These are phyloP conservation scores for Friedmanniomyces endolithicus DNA, from an alignment of 495 filamentous ascomycete species.

Conservation along the genomic window DNA sequence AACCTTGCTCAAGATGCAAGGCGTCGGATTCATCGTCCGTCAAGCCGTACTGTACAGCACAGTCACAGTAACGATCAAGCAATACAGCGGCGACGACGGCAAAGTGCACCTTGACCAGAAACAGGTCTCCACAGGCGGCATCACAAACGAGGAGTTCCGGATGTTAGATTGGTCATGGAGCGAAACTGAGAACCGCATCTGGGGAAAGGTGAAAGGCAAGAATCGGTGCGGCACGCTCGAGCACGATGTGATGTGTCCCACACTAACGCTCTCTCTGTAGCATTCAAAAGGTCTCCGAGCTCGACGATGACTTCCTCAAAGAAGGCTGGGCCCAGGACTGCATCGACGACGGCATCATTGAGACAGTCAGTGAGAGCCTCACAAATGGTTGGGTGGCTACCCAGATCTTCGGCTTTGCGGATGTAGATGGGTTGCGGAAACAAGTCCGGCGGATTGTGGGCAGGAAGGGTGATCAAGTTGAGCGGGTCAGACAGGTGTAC, in stretches of 20 bases:
- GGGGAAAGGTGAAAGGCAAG: constrained; percentile 55
- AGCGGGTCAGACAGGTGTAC: constrained; percentile 62
- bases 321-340: constrained; percentile 38
- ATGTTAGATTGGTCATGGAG: constrained; percentile 57
- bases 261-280: not conserved
- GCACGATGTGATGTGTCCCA: not conserved
- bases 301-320: constrained; percentile 33
- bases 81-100: constrained; percentile 29
- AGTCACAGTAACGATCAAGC: constrained; percentile 55
- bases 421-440: constrained; percentile 46
- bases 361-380: constrained; percentile 43
- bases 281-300: constrained; percentile 26
- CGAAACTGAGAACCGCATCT: constrained; percentile 67
- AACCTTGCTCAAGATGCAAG: constrained; percentile 41
- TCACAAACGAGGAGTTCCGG: constrained; percentile 65
- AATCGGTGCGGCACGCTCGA: not conserved
- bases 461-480: constrained; percentile 48
- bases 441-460: constrained; percentile 56
- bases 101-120: constrained; percentile 61
- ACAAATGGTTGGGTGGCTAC: constrained; percentile 47
- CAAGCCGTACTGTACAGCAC: constrained; percentile 60
- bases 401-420: constrained; percentile 57
- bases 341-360: constrained; percentile 39
- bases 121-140: constrained; percentile 63
- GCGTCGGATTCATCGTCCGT: constrained; percentile 69